Conservation (phyloP, 768 basidiomycete species). For the Lentinula guzmanii region DNA sequence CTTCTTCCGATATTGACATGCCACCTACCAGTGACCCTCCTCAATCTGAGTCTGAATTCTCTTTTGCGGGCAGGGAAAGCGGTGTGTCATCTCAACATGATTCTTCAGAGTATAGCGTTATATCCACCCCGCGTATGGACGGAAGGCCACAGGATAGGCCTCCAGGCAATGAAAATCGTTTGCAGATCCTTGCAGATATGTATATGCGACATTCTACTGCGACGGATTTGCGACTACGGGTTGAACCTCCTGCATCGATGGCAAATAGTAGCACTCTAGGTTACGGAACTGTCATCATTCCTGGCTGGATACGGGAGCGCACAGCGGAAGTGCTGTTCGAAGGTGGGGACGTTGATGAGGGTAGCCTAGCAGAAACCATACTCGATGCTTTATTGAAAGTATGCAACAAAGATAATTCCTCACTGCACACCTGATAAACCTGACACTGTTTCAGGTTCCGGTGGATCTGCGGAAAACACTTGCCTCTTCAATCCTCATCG, state of each 20-base stretch:
- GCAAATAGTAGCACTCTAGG: slow-evolving; percentile 54
- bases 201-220: slow-evolving; percentile 77
- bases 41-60: slow-evolving; percentile 66
- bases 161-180: slow-evolving; percentile 38
- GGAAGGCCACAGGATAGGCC: slow-evolving; percentile 15
- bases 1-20: slow-evolving; percentile 33
- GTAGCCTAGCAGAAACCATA: slow-evolving; percentile 76
- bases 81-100: slow-evolving; percentile 41
- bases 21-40: slow-evolving; percentile 46
- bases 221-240: slow-evolving; percentile 64
- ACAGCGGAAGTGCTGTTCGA: slow-evolving; percentile 89
- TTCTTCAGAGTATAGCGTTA: slow-evolving; percentile 55
- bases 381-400: slow-evolving; percentile 80
- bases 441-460: slow-evolving; percentile 52
- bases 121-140: slow-evolving; percentile 35
- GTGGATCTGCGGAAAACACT: slow-evolving; percentile 85
- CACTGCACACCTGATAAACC: neutral
- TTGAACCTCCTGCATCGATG: slow-evolving; percentile 51
- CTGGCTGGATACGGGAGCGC: slow-evolving; percentile 93
- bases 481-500: slow-evolving; percentile 77
- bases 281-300: slow-evolving; percentile 73
- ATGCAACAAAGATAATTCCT: slow-evolving; percentile 9
- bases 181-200: slow-evolving; percentile 63
- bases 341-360: slow-evolving; percentile 83
- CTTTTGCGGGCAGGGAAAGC: slow-evolving; percentile 46